phyloP scores from a whole-genome alignment of 345 rosid genomes.

The Lepidium africanum region DNA sequence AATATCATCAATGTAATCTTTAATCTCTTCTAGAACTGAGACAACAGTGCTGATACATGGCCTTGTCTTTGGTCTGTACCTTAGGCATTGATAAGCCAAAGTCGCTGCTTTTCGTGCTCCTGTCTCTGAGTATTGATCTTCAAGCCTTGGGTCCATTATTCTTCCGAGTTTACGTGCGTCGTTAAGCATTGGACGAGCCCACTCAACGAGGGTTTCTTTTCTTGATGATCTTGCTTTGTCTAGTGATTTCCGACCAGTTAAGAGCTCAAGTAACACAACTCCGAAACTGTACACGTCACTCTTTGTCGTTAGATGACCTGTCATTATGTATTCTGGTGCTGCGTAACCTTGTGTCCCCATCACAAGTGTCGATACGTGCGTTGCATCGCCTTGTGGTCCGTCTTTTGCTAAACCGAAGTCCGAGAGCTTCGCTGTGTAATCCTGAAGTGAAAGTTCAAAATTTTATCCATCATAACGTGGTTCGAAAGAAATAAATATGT shows the following conservation, averaged over 20 bases:
- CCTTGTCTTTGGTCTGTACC: conserved; percentile 69
- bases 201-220: conserved; percentile 51
- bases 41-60: conserved; percentile 59
- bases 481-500: neutral
- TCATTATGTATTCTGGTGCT: conserved; percentile 91
- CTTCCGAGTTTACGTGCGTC: conserved; percentile 59
- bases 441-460: conserved; percentile 33
- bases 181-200: conserved; percentile 66
- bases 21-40: conserved; percentile 45
- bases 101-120: conserved; percentile 74
- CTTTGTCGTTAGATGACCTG: conserved; percentile 72
- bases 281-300: conserved; percentile 76
- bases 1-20: conserved; percentile 36
- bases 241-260: conserved; percentile 49
- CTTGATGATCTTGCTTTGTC: conserved; percentile 45
- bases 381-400: conserved; percentile 85
- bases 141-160: conserved; percentile 78
- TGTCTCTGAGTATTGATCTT: conserved; percentile 71
- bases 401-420: conserved; percentile 90
- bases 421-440: conserved; percentile 67
- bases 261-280: conserved; percentile 54
- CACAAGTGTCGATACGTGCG: conserved; percentile 83
- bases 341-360: conserved; percentile 96
- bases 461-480: neutral
- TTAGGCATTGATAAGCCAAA: conserved; percentile 69